Conservation (phyloP, 768 basidiomycete species). For the Suillus americanus region DNA sequence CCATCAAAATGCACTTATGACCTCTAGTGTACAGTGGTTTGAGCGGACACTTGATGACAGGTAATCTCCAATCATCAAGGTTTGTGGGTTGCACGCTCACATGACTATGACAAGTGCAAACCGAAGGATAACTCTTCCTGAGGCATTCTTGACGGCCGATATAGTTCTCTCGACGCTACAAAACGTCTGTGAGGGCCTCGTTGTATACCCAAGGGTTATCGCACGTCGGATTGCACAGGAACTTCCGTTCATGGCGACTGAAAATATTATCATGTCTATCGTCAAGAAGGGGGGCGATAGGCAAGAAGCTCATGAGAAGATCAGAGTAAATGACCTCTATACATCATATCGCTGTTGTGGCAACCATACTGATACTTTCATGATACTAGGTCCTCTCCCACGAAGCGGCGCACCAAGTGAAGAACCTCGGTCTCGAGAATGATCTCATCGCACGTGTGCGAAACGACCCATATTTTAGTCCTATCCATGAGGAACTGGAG, state of each 20-base stretch:
- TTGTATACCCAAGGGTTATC: slow-evolving; percentile 98
- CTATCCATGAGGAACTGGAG: slow-evolving; percentile 81
- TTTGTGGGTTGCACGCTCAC: background rate
- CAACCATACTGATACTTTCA: slow-evolving; percentile 16
- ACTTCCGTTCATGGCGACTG: slow-evolving; percentile 99
- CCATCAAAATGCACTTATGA: slow-evolving; percentile 96
- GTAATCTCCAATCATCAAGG: slow-evolving; percentile 34
- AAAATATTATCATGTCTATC: slow-evolving; percentile 99
- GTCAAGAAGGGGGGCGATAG: slow-evolving; percentile 94
- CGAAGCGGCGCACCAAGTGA: slow-evolving; percentile 92
- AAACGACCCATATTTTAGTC: slow-evolving; percentile 82
- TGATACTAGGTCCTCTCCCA: slow-evolving; percentile 79
- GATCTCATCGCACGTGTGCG: slow-evolving; percentile 90
- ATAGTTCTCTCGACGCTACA: slow-evolving; percentile 94
- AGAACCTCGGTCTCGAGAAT: slow-evolving; percentile 91
- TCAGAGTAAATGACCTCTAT: slow-evolving; percentile 54
- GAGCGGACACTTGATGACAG: slow-evolving; percentile 97
- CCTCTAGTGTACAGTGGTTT: slow-evolving; percentile 94
- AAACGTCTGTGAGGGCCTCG: slow-evolving; percentile 96
- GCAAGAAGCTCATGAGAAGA: slow-evolving; percentile 96
- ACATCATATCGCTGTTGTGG: slow-evolving; percentile 7
- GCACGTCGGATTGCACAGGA: slow-evolving; percentile 90
- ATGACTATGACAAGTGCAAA: slow-evolving; percentile 67
- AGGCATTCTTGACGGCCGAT: slow-evolving; percentile 96
- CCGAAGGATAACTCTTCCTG: slow-evolving; percentile 92